Evolutionary conservation across 148 eudicot species (phyloP).

Genomic region (Camellia lanceoleosa): DNA sequence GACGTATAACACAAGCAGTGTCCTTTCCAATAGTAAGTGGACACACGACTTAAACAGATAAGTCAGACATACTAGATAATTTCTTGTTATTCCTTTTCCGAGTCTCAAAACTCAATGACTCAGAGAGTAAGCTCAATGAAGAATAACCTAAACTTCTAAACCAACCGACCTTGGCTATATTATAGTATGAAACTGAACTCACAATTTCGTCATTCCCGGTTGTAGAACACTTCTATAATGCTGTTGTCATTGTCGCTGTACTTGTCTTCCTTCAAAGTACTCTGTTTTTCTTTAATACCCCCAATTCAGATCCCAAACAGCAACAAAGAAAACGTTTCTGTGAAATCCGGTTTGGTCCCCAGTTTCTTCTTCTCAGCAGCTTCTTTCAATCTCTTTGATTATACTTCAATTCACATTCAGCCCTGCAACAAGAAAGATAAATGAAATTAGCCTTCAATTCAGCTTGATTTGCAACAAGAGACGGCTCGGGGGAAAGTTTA

Average conservation of each 20-base stretch:
- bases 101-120: not conserved
- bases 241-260: slow-evolving; percentile 10
- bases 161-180: slow-evolving; percentile 2
- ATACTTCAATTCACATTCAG: not conserved
- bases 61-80: too few relatives aligned
- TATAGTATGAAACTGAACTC: slow-evolving; percentile 9
- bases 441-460: not conserved
- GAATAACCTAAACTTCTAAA: slow-evolving; percentile 1
- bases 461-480: slow-evolving; percentile 4
- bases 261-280: slow-evolving; percentile 4
- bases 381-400: slow-evolving; percentile 9
- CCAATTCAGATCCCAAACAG: slow-evolving; percentile 10
- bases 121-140: not conserved
- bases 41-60: too few relatives aligned
- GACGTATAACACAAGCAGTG: too few relatives aligned
- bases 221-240: not conserved
- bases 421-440: not conserved
- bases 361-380: slow-evolving; percentile 13
- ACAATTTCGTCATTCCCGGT: slow-evolving; percentile 1
- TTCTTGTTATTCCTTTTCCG: too few relatives aligned
- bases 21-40: too few relatives aligned
- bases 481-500: not conserved
- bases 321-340: slow-evolving; percentile 9
- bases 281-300: slow-evolving; percentile 13
- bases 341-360: slow-evolving; percentile 23